Percentiles rank a stretch among this genome's conserved stretches.
Evolutionary conservation across 768 basidiomycete species (phyloP).

Genomic region (Nidula microcarpa): DNA sequence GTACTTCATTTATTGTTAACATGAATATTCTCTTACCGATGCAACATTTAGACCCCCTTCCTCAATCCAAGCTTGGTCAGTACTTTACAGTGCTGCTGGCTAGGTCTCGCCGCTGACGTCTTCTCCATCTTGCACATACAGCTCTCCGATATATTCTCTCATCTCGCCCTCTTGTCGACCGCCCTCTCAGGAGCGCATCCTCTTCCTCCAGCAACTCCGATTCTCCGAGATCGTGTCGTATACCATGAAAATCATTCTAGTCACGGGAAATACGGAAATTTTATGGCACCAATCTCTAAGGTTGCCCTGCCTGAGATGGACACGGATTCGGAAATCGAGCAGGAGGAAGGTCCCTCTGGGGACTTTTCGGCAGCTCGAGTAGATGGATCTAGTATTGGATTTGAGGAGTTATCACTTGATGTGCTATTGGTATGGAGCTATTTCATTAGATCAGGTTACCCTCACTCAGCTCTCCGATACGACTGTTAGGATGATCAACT

Average conservation of each 20-base stretch:
- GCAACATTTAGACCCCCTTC: slow-evolving; percentile 32
- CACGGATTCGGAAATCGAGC: not conserved
- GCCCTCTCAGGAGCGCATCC: slow-evolving; percentile 29
- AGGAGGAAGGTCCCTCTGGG: slow-evolving; percentile 2
- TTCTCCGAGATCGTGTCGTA: slow-evolving; percentile 36
- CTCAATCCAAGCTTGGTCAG: slow-evolving; percentile 43
- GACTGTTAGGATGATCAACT: slow-evolving; percentile 33
- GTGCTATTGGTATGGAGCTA: slow-evolving; percentile 28
- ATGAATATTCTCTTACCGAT: not conserved
- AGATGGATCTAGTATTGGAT: slow-evolving; percentile 38
- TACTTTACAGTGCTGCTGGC: not conserved
- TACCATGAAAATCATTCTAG: slow-evolving; percentile 34
- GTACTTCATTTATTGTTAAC: slow-evolving; percentile 1
- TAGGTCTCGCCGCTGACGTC: not conserved
- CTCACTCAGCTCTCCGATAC: not conserved
- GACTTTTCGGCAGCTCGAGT: slow-evolving; percentile 21
- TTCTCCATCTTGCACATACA: slow-evolving; percentile 5
- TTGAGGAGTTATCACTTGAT: slow-evolving; percentile 35
- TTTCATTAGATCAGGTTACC: not conserved
- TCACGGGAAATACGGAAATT: not conserved
- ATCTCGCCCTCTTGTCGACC: slow-evolving; percentile 32
- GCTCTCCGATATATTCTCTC: slow-evolving; percentile 43
- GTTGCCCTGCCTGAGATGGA: not conserved
- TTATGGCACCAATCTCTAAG: not conserved
- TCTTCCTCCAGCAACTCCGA: slow-evolving; percentile 34